A percentile compares a stretch with the other conserved stretches of the same genome.
Evolutionary conservation across 257 asterid species (phyloP).

Genomic region (Forsythia suspensa): DNA sequence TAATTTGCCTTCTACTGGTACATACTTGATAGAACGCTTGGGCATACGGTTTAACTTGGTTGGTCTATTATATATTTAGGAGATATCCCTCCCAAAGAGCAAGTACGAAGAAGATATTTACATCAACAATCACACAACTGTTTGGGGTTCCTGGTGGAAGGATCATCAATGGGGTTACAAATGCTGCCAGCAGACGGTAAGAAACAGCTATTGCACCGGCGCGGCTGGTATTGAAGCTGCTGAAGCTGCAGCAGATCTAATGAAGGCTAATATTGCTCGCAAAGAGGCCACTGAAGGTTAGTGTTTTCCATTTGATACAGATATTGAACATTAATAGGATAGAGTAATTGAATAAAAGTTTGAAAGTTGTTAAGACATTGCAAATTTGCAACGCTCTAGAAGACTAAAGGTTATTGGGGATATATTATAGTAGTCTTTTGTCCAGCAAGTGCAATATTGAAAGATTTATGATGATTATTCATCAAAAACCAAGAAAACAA

Average conservation of each 20-base stretch:
- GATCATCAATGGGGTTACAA: slow-evolving; percentile 96
- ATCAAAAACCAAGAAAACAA: not conserved
- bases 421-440: no score
- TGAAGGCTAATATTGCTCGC: slow-evolving; percentile 92
- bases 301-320: not conserved
- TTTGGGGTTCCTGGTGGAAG: slow-evolving; percentile 99
- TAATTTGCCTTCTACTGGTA: not conserved
- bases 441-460: no score
- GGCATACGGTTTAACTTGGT: slow-evolving; percentile 18
- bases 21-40: slow-evolving; percentile 4
- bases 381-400: not conserved
- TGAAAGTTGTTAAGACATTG: not conserved
- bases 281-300: slow-evolving; percentile 84
- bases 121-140: slow-evolving; percentile 71
- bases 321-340: not conserved
- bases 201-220: slow-evolving; percentile 92
- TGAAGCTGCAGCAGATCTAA: slow-evolving; percentile 81
- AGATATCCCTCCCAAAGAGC: slow-evolving; percentile 74
- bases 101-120: slow-evolving; percentile 88
- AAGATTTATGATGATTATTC: not conserved
- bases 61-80: slow-evolving; percentile 47
- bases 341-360: not conserved
- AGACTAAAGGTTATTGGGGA: not conserved
- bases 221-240: slow-evolving; percentile 98
- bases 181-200: slow-evolving; percentile 83